Conservation (phyloP, 257 asterid species). For the Solanum chmielewskii region DNA sequence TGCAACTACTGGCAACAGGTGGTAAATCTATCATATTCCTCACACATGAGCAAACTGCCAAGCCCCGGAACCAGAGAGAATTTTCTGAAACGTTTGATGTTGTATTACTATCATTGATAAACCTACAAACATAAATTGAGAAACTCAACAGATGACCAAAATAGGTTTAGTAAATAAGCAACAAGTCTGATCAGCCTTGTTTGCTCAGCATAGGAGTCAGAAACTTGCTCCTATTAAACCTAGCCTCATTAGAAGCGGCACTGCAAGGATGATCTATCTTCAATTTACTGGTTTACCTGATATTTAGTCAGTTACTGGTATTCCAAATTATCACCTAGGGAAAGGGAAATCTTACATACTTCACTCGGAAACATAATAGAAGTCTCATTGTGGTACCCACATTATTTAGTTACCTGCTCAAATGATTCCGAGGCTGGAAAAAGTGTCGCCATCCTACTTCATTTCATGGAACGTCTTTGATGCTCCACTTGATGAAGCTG, state of each 20-base stretch:
- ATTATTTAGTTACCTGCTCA: neutral
- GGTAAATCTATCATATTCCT: neutral
- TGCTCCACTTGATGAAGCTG: neutral
- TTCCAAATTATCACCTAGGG: neutral
- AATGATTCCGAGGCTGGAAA: neutral
- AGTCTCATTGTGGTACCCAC: neutral
- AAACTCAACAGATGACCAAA: neutral
- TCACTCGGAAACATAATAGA: neutral
- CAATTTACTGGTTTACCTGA: neutral
- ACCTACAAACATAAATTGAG: neutral
- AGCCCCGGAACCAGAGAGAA: neutral
- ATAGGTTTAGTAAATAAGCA: neutral
- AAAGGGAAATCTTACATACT: neutral
- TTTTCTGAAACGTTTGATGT: neutral
- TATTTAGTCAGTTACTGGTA: neutral
- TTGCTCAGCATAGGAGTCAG: neutral
- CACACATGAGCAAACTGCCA: neutral
- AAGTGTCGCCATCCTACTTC: neutral
- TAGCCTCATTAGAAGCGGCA: neutral
- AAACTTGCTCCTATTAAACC: neutral
- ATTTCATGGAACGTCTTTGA: neutral
- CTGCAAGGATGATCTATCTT: neutral
- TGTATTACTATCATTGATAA: neutral
- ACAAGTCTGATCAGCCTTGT: neutral
- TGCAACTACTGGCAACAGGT: neutral